phyloP scores from a whole-genome alignment of 129 eudicot genomes.

The Ambrosia trifida region DNA sequence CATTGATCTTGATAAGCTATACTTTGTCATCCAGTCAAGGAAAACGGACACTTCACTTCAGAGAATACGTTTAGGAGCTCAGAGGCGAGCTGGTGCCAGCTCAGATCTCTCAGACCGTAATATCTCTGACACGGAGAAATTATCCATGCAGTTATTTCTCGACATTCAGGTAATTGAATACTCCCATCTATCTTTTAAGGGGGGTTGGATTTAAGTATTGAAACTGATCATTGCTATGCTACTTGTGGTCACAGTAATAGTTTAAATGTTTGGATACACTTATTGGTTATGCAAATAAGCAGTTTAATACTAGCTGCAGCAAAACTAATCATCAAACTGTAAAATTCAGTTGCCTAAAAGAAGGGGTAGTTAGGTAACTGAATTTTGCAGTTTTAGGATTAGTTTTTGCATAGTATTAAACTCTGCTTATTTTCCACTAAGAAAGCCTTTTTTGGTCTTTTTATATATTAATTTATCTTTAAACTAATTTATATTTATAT shows the following conservation, averaged over 20 bases:
- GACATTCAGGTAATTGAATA: conserved; percentile 74
- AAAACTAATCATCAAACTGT: conserved; percentile 5
- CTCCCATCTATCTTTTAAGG: conserved; percentile 7
- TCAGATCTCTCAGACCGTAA: conserved; percentile 62
- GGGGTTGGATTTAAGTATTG: not conserved
- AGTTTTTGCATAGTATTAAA: no score
- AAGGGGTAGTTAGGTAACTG: no score
- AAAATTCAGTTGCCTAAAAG: not conserved
- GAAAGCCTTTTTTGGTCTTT: not conserved
- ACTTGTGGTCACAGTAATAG: not conserved
- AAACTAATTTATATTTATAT: not conserved
- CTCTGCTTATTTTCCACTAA: not conserved
- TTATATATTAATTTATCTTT: not conserved
- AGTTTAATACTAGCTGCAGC: not conserved
- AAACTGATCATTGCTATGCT: conserved; percentile 7
- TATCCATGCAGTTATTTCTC: conserved; percentile 95
- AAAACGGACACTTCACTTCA: conserved; percentile 84
- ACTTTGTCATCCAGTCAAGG: conserved; percentile 51
- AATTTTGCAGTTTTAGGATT: no score
- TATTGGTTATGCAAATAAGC: not conserved
- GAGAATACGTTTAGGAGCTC: conserved; percentile 82
- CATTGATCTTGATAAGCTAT: conserved; percentile 1
- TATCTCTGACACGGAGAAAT: conserved; percentile 80
- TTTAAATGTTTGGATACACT: not conserved
- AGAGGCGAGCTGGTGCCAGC: conserved; percentile 81